Evolutionary conservation across 306 rosid genomes (phyloP).

Genomic region (Quercus berberidifolia): DNA sequence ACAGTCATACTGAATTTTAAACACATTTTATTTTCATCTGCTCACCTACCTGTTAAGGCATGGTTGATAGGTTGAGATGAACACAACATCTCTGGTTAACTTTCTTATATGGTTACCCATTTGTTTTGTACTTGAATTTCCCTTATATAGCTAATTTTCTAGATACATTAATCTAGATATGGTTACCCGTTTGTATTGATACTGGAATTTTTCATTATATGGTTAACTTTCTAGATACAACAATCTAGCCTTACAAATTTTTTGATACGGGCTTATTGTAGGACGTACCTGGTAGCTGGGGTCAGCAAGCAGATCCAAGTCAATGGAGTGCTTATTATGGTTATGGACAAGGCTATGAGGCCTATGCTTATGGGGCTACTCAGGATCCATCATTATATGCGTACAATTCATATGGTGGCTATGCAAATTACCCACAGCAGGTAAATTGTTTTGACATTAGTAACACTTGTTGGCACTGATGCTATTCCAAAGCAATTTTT

Average conservation of each 20-base stretch:
- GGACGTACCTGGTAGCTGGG: slow-evolving; percentile 75
- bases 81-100: neutral
- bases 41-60: neutral
- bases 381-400: slow-evolving; percentile 81
- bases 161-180: neutral
- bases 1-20: neutral
- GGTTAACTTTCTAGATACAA: neutral
- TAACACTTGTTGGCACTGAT: neutral
- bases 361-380: slow-evolving; percentile 68
- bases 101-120: neutral
- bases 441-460: slow-evolving; percentile 31
- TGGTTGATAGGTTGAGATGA: neutral
- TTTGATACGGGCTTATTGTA: slow-evolving; percentile 21
- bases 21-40: neutral
- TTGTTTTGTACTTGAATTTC: neutral
- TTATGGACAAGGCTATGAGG: slow-evolving; percentile 86
- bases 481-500: neutral
- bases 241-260: slow-evolving; percentile 1
- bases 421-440: slow-evolving; percentile 80
- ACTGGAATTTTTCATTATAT: neutral
- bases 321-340: slow-evolving; percentile 85
- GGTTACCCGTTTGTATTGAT: neutral
- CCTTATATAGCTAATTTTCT: neutral
- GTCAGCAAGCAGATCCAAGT: slow-evolving; percentile 66
- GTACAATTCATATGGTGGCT: slow-evolving; percentile 70